Evolutionary conservation across 2,329 filamentous ascomycete species (phyloP).

Genomic region (Fusarium compactum): DNA sequence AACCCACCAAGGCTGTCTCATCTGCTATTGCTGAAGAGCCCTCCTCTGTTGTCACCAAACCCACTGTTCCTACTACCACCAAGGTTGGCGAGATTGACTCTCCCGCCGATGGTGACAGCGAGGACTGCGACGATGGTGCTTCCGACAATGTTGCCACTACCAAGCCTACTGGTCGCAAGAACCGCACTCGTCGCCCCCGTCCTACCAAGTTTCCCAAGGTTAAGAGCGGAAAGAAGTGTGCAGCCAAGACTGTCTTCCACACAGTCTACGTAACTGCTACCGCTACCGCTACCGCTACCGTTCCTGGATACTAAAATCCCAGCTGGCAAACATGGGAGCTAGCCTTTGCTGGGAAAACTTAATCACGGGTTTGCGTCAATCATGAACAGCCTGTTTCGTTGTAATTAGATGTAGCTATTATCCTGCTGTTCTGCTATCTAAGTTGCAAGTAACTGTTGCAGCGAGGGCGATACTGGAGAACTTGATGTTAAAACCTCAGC

Average conservation of each 20-base stretch:
- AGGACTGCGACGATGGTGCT: not conserved
- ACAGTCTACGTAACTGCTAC: constrained; percentile 46
- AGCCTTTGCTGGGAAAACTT: not conserved
- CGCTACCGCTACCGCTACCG: constrained; percentile 15
- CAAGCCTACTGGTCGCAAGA: constrained; percentile 25
- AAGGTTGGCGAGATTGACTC: not conserved
- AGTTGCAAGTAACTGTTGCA: not conserved
- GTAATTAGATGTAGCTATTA: not conserved
- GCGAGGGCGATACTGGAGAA: not conserved
- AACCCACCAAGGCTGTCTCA: constrained; percentile 4
- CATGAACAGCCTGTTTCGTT: not conserved
- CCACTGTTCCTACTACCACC: not conserved
- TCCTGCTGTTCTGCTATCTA: not conserved
- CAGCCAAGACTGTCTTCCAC: constrained; percentile 33
- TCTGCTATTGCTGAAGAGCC: constrained; percentile 8
- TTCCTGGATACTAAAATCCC: constrained; percentile 10
- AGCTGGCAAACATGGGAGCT: not conserved
- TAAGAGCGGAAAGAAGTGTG: constrained; percentile 23
- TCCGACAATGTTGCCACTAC: not conserved
- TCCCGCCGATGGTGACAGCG: not conserved
- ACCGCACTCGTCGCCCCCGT: constrained; percentile 31
- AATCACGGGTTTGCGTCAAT: rapidly evolving
- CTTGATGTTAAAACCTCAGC: not conserved
- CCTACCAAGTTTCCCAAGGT: constrained; percentile 17
- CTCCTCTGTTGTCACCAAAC: constrained; percentile 23